Conservation (phyloP, 164 flowering plant species). For the Nymphaea colorata region DNA sequence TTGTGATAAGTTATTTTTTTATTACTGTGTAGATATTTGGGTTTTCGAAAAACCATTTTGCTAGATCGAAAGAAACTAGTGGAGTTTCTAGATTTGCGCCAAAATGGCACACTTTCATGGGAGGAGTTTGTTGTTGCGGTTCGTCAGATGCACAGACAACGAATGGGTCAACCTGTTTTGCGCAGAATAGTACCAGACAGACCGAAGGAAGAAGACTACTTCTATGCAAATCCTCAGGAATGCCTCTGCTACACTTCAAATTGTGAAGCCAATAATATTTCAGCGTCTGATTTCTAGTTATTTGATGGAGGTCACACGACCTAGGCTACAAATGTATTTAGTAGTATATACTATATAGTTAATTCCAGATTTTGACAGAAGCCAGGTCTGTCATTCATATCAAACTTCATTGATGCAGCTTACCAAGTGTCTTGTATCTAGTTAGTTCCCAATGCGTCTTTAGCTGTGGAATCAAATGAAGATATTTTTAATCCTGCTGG, state of each 20-base stretch:
- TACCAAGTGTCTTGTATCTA: too few species aligned
- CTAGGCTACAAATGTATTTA: too few species aligned
- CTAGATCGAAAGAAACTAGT: conserved; percentile 66
- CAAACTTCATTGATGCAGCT: too few species aligned
- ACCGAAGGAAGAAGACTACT: conserved; percentile 97
- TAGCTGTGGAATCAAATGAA: too few species aligned
- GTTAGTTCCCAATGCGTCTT: too few species aligned
- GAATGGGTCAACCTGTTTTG: conserved; percentile 51
- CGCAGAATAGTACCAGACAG: conserved; percentile 55
- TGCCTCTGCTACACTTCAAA: conserved; percentile 52
- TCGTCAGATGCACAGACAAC: conserved; percentile 32
- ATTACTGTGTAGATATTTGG: conserved; percentile 60
- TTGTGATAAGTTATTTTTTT: not conserved
- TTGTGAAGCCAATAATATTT: conserved; percentile 20
- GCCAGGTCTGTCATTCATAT: too few species aligned
- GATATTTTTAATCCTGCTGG: too few species aligned
- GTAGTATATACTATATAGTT: too few species aligned
- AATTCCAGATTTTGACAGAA: too few species aligned
- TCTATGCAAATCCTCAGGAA: conserved; percentile 91
- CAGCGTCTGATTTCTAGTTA: not conserved
- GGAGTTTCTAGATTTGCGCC: conserved; percentile 62
- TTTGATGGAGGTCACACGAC: too few species aligned
- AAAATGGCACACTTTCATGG: conserved; percentile 66
- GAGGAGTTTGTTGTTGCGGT: conserved; percentile 54
- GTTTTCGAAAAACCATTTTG: conserved; percentile 53